Evolutionary conservation across 495 filamentous ascomycete genomes (phyloP).

Genomic region (Delitschia confertaspora): DNA sequence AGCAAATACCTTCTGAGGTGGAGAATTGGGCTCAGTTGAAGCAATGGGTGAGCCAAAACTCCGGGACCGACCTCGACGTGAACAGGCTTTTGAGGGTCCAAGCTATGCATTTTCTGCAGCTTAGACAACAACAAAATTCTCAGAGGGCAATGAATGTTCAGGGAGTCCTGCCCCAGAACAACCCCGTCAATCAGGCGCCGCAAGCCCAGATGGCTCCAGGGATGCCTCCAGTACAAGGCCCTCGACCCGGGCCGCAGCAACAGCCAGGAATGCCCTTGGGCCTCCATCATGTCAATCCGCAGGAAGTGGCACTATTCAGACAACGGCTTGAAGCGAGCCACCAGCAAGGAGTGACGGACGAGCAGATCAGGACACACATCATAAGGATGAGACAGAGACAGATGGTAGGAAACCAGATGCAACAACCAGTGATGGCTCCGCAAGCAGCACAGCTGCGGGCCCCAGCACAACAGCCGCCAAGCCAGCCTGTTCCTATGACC

Average conservation of each 20-base stretch:
- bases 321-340: slow-evolving; percentile 1
- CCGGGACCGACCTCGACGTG: slow-evolving; percentile 6
- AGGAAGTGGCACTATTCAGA: slow-evolving; percentile 13
- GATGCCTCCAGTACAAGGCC: neutral
- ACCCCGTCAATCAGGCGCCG: neutral
- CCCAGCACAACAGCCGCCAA: slow-evolving; percentile 15
- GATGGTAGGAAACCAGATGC: slow-evolving; percentile 27
- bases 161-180: slow-evolving; percentile 4
- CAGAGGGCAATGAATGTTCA: neutral
- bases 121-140: slow-evolving; percentile 6
- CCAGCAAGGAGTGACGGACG: slow-evolving; percentile 8
- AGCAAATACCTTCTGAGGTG: slow-evolving; percentile 13
- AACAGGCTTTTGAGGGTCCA: slow-evolving; percentile 15
- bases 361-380: slow-evolving; percentile 14
- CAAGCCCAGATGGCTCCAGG: slow-evolving; percentile 5
- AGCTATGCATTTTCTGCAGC: slow-evolving; percentile 20
- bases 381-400: slow-evolving; percentile 10
- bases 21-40: slow-evolving; percentile 28
- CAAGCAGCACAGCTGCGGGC: slow-evolving; percentile 27
- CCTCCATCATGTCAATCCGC: slow-evolving; percentile 15
- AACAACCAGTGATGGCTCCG: slow-evolving; percentile 12
- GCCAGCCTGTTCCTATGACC: slow-evolving; percentile 7
- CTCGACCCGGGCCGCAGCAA: slow-evolving; percentile 3
- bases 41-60: slow-evolving; percentile 21
- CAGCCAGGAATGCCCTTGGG: slow-evolving; percentile 8